A percentile compares a stretch with the other conserved stretches of the same genome.
Evolutionary conservation across 306 rosid genomes (phyloP).

Genomic region (Luffa acutangula): DNA sequence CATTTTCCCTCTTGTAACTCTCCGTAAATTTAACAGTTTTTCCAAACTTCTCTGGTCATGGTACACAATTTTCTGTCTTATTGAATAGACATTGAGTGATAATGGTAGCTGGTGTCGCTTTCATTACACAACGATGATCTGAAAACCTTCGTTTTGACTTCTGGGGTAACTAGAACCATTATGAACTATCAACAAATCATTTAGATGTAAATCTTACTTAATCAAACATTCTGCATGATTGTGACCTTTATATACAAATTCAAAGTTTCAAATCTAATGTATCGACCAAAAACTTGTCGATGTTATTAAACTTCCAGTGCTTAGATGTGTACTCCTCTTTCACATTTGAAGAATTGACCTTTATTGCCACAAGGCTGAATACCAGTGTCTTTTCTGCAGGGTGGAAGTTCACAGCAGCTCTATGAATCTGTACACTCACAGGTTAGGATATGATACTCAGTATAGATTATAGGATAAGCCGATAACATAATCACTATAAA

Average conservation of each 20-base stretch:
- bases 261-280: background rate
- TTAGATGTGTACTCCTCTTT: slow-evolving; percentile 5
- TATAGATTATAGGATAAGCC: background rate
- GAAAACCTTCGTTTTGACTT: background rate
- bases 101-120: background rate
- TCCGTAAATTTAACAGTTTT: background rate
- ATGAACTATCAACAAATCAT: background rate
- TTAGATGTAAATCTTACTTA: background rate
- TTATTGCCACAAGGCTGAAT: background rate
- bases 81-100: background rate
- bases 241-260: background rate
- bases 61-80: background rate
- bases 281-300: background rate
- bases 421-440: slow-evolving; percentile 86
- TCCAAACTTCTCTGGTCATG: background rate
- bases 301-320: background rate
- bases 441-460: slow-evolving; percentile 36
- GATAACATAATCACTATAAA: background rate
- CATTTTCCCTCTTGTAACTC: background rate
- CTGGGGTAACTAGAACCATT: background rate
- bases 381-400: slow-evolving; percentile 30
- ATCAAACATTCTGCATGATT: background rate
- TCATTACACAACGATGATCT: background rate
- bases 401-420: slow-evolving; percentile 85
- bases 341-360: background rate